Evolutionary conservation across 768 basidiomycete species (phyloP), one percentile per base, ranked within the genome.

Genomic region (Agaricus bisporus): DNA sequence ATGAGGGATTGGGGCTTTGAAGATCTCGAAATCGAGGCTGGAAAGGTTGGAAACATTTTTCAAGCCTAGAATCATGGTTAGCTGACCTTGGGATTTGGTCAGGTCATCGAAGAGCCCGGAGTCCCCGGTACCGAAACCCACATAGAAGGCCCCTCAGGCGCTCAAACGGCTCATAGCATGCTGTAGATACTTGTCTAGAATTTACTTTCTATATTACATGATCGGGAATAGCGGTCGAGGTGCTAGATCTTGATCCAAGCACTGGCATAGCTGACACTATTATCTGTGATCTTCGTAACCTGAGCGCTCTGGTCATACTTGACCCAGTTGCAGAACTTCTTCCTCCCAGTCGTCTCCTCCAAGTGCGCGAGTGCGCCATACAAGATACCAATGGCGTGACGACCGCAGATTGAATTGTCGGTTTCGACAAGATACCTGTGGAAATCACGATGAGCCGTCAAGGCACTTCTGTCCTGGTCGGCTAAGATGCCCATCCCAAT

Each of bases 231-330:
- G 12, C 41, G 35, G 32, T 22, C 36, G 41, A 51, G 17, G 17
- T 18, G 22, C 46, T 42, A 87, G 66, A 91, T 79, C 35, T 72
- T 76, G 41, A 91, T 70, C 70, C 84, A 93, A 28, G 86, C 97
- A 65, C 94, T 95, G 7, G 94, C 95, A 64, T 99, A 99, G 68
- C 93, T 95, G 18, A 99, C 97, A 64, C 95, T 98, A 32, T 88
- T 91, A 66, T 94, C 91, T 44, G 74, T 69, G 50, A 88, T 63
- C 15, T 69, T 80, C 58, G 73, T 59, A 63, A 90, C 93, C 52
- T 78, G 73, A 63, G 83, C 88, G 64, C 94, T 98, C 70, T 98
- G 95, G 65, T 91, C 93, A 67, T 99, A 99, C 59, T 86, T 75
- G 20, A 97, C 91, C 83, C 92, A 99, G 58, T 82, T 81, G 48